A percentile compares a stretch with the other conserved stretches of the same genome.
phyloP scores from a whole-genome alignment of 495 filamentous ascomycete species.

The Neurospora pannonica region DNA sequence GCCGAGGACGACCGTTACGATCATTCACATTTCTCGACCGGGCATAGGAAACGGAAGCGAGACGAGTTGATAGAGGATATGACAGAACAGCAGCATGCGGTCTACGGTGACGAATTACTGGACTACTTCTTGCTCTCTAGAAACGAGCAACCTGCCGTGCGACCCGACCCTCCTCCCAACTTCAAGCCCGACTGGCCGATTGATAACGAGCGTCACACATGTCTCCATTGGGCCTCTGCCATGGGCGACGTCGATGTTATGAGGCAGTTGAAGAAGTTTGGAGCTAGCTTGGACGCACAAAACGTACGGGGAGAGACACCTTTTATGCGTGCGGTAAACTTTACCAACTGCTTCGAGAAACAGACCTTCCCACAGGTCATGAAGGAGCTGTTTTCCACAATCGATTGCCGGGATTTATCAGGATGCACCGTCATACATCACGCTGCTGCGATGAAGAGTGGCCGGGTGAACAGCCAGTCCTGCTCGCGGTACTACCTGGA shows the following conservation, averaged over 20 bases:
- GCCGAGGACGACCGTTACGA: constrained; percentile 69
- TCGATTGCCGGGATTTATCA: constrained; percentile 64
- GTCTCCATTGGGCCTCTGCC: constrained; percentile 93
- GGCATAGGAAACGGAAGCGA: constrained; percentile 72
- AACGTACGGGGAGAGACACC: constrained; percentile 85
- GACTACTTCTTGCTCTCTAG: constrained; percentile 88
- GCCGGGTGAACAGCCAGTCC: constrained; percentile 62
- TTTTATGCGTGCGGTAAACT: constrained; percentile 85
- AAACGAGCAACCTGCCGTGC: constrained; percentile 54
- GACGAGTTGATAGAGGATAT: constrained; percentile 57
- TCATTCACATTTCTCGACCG: constrained; percentile 53
- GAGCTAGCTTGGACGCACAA: constrained; percentile 55
- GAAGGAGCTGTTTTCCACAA: constrained; percentile 64
- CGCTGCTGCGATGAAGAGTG: constrained; percentile 72
- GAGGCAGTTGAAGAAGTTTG: constrained; percentile 67
- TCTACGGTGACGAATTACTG: constrained; percentile 83
- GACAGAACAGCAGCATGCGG: constrained; percentile 70
- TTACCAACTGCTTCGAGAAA: constrained; percentile 93
- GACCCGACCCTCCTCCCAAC: constrained; percentile 68
- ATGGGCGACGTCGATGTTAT: constrained; percentile 95
- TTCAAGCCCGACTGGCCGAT: constrained; percentile 84
- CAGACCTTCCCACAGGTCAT: constrained; percentile 74
- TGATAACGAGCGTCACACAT: constrained; percentile 79
- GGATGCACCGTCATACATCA: constrained; percentile 87
- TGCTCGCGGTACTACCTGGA: constrained; percentile 89